Conservation (phyloP, 2,329 filamentous ascomycete genomes). For the Sclerotinia minor region DNA sequence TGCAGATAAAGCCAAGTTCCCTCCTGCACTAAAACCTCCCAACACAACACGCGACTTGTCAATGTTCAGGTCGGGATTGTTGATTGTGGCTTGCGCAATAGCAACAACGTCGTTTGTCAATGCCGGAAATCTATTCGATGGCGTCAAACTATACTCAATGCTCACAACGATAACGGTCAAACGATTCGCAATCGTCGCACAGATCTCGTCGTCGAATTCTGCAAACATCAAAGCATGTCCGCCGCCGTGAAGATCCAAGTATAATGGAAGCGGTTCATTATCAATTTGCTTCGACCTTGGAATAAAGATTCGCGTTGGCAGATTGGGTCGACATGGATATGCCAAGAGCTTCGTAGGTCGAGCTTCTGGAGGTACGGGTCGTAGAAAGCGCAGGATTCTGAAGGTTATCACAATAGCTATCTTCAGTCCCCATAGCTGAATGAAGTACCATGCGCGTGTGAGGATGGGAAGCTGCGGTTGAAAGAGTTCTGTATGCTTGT, state of each 20-base stretch:
- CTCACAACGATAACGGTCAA: constrained; percentile 49
- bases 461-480: constrained; percentile 22
- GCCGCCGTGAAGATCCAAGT: constrained; percentile 55
- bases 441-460: constrained; percentile 26
- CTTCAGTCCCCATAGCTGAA: constrained; percentile 29
- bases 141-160: constrained; percentile 53
- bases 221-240: constrained; percentile 50
- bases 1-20: constrained; percentile 49
- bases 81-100: constrained; percentile 46
- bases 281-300: constrained; percentile 43
- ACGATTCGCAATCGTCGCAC: constrained; percentile 45
- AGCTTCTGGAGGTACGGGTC: constrained; percentile 17
- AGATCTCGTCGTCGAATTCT: constrained; percentile 50
- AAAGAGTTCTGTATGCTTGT: constrained; percentile 7
- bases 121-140: constrained; percentile 47
- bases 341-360: constrained; percentile 22
- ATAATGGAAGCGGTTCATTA: constrained; percentile 44
- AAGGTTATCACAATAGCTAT: constrained; percentile 21
- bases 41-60: constrained; percentile 47
- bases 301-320: constrained; percentile 45
- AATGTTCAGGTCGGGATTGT: constrained; percentile 49
- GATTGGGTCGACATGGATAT: constrained; percentile 38
- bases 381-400: constrained; percentile 18
- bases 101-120: constrained; percentile 50
- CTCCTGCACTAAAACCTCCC: constrained; percentile 54